Conservation (phyloP, 805 yeast species). For the Zygosaccharomyces bisporus region DNA sequence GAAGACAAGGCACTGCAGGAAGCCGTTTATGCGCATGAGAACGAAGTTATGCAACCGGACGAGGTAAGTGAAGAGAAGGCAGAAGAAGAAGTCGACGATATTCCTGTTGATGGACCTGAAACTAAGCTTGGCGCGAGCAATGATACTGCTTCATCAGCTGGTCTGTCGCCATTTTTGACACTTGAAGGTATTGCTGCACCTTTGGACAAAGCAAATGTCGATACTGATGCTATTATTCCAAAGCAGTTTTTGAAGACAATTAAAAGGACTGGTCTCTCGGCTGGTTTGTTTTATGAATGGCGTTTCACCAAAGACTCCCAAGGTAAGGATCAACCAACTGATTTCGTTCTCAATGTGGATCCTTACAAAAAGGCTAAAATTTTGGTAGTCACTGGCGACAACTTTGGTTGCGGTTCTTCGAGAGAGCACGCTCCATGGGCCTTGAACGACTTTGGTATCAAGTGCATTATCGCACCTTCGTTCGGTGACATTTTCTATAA, state of each 20-base stretch:
- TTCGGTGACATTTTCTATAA: constrained; percentile 98
- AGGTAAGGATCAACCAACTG: constrained; percentile 79
- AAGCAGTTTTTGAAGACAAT: constrained; percentile 97
- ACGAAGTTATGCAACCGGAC: constrained; percentile 53
- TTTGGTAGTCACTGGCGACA: constrained; percentile 89
- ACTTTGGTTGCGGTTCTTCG: constrained; percentile 98
- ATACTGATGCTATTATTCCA: constrained; percentile 98
- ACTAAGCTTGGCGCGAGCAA: constrained; percentile 13
- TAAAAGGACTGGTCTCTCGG: constrained; percentile 88
- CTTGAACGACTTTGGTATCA: constrained; percentile 93
- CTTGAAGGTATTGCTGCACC: constrained; percentile 91
- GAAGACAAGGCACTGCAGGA: constrained; percentile 57
- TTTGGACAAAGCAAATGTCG: constrained; percentile 89
- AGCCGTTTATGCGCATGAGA: constrained; percentile 70
- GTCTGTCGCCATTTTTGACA: constrained; percentile 71
- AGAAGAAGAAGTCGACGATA: constrained; percentile 58
- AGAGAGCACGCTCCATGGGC: constrained; percentile 99
- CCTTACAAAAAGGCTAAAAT: constrained; percentile 81
- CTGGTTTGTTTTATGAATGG: constrained; percentile 88
- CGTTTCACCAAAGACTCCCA: constrained; percentile 66
- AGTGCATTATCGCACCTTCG: constrained; percentile 93
- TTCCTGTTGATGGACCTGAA: constrained; percentile 47
- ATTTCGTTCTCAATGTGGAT: constrained; percentile 79
- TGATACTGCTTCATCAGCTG: constrained; percentile 40
- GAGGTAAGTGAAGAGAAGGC: constrained; percentile 46